A percentile compares a stretch with the other conserved stretches of the same genome.
Evolutionary conservation across 2,329 filamentous ascomycete genomes (phyloP).

Genomic region (Microsporum audouinii): DNA sequence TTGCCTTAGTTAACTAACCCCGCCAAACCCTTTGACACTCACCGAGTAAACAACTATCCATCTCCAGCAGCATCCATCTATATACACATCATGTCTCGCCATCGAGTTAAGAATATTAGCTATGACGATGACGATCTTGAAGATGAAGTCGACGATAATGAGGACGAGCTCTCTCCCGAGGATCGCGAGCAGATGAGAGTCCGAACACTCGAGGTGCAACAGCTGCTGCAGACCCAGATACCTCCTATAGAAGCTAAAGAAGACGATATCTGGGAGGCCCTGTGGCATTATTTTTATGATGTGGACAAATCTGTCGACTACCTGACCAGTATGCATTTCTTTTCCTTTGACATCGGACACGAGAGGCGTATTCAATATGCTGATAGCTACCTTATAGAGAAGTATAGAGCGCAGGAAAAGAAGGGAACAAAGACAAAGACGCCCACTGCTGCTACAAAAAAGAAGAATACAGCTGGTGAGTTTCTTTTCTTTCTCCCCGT

Average conservation of each 20-base stretch:
- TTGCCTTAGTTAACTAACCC: not conserved
- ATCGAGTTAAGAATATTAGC: slow-evolving; percentile 35
- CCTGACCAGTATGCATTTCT: slow-evolving; percentile 48
- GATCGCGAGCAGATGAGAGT: slow-evolving; percentile 48
- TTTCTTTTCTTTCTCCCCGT: not conserved
- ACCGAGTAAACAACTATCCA: not conserved
- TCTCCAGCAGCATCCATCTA: not conserved
- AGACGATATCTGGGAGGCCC: slow-evolving; percentile 69
- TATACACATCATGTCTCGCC: slow-evolving; percentile 31
- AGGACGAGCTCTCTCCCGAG: slow-evolving; percentile 29
- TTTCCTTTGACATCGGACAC: not conserved
- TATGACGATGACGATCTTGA: slow-evolving; percentile 34
- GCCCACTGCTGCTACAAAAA: not conserved
- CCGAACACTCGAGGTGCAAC: slow-evolving; percentile 55
- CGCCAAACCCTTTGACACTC: not conserved
- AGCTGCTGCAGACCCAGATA: slow-evolving; percentile 50
- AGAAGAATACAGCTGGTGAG: slow-evolving; percentile 9
- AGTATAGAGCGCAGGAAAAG: slow-evolving; percentile 5
- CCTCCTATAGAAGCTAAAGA: slow-evolving; percentile 51
- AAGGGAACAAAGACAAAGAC: slow-evolving; percentile 4
- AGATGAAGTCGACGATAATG: slow-evolving; percentile 29
- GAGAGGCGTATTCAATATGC: not conserved
- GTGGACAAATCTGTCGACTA: slow-evolving; percentile 75
- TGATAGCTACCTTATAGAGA: slow-evolving; percentile 10
- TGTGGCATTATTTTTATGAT: slow-evolving; percentile 97